phyloP scores from a whole-genome alignment of 495 filamentous ascomycete species.

The Podospora pseudopauciseta region DNA sequence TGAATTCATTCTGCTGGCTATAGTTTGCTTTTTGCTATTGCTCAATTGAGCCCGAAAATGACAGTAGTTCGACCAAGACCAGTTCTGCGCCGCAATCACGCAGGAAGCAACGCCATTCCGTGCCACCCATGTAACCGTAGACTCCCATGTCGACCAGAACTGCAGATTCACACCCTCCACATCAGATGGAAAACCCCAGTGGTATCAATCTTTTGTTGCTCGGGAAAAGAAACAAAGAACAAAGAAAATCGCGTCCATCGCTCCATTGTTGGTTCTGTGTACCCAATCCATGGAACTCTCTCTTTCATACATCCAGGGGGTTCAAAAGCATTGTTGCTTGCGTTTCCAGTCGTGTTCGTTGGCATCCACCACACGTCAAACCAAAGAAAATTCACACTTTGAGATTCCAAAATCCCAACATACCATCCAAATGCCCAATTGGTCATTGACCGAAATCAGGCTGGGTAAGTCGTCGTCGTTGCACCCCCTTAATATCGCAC shows the following conservation, averaged over 20 bases:
- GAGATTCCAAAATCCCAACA: not conserved
- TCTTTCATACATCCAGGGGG: not conserved
- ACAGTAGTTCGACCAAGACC: conserved; percentile 7
- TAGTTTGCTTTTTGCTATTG: not conserved
- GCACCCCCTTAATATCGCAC: conserved; percentile 2
- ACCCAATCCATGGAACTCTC: conserved; percentile 1
- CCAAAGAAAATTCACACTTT: not conserved
- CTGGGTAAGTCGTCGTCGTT: not conserved
- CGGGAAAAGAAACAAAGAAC: conserved; percentile 2
- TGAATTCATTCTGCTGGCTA: not conserved
- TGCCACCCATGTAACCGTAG: conserved; percentile 13
- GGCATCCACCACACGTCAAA: not conserved
- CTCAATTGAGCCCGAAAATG: not conserved
- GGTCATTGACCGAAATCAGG: not conserved
- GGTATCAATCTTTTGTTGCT: conserved; percentile 21
- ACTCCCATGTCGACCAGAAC: conserved; percentile 20
- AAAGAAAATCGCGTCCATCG: not conserved
- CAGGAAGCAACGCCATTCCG: conserved; percentile 20
- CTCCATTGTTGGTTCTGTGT: not conserved
- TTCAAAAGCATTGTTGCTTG: not conserved
- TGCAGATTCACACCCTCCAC: conserved; percentile 23
- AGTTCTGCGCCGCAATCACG: conserved; percentile 19
- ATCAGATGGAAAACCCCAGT: conserved; percentile 10
- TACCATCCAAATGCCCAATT: not conserved
- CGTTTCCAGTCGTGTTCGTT: not conserved